Conservation (phyloP, 345 rosid species). For the Trapa bicornis region DNA sequence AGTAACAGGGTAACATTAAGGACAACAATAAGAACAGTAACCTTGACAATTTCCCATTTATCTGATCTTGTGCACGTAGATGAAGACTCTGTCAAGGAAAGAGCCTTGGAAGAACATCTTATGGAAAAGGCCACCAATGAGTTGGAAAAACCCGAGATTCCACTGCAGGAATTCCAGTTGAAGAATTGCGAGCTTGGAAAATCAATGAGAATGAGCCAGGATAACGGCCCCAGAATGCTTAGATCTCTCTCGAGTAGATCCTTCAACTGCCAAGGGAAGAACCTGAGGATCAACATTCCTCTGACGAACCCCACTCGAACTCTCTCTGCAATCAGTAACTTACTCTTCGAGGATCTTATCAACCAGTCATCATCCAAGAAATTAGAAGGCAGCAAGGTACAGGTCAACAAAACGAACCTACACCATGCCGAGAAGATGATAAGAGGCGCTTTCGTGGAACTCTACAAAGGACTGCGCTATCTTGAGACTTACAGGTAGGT, state of each 20-base stretch:
- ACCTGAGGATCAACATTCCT: conserved; percentile 73
- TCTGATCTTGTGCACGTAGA: conserved; percentile 25
- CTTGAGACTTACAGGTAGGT: conserved; percentile 92
- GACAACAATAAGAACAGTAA: no score
- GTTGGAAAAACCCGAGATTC: conserved; percentile 21
- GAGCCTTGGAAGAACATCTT: conserved; percentile 43
- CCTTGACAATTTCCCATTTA: no score
- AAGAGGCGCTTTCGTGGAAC: conserved; percentile 68
- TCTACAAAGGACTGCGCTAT: conserved; percentile 75
- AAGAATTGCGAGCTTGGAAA: conserved; percentile 31
- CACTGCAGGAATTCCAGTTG: conserved; percentile 25
- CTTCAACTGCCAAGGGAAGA: conserved; percentile 69
- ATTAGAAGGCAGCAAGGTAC: conserved; percentile 43
- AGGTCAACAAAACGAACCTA: conserved; percentile 70
- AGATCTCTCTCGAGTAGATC: conserved; percentile 39
- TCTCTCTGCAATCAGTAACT: conserved; percentile 67
- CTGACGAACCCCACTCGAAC: conserved; percentile 71
- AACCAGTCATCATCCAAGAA: conserved; percentile 64
- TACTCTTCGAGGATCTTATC: conserved; percentile 58
- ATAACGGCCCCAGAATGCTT: conserved; percentile 32
- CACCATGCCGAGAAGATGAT: conserved; percentile 89
- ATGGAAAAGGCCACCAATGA: conserved; percentile 35
- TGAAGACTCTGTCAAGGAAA: conserved; percentile 51
- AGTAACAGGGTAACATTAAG: not conserved
- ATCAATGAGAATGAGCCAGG: conserved; percentile 27